These are phyloP conservation scores for Lepidium aucheri DNA, from an alignment of 345 rosid genomes.

Conservation along the genomic window DNA sequence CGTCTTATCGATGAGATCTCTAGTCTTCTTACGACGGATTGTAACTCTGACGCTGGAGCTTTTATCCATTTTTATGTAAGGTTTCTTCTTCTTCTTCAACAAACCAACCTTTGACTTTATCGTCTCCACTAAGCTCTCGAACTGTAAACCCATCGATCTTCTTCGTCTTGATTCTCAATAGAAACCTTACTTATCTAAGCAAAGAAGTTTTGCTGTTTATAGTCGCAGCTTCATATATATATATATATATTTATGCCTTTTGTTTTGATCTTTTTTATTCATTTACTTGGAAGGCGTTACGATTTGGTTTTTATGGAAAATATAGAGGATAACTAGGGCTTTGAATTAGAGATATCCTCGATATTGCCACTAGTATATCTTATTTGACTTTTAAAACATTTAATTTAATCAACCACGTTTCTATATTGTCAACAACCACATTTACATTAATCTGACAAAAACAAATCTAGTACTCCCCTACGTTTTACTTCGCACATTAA, in stretches of 20 bases:
- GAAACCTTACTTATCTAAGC: neutral
- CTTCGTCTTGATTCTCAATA: neutral
- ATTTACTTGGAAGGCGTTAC: neutral
- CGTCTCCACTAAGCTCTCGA: constrained; percentile 69
- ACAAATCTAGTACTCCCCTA: no score
- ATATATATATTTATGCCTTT: neutral
- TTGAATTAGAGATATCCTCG: constrained; percentile 14
- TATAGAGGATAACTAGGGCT: neutral
- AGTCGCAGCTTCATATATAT: neutral
- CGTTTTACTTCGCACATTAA: no score
- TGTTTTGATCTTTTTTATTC: neutral
- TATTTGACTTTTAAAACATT: constrained; percentile 16
- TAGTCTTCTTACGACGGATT: constrained; percentile 87
- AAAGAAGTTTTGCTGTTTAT: neutral
- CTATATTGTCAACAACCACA: neutral
- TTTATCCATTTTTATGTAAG: constrained; percentile 84
- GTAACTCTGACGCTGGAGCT: constrained; percentile 90
- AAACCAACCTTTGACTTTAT: constrained; percentile 81
- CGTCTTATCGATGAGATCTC: constrained; percentile 69
- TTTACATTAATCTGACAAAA: neutral
- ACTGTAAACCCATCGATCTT: constrained; percentile 52
- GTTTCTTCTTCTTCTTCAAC: constrained; percentile 49
- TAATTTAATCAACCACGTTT: constrained; percentile 5
- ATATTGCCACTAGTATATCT: constrained; percentile 23
- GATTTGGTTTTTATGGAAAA: neutral